A percentile compares a stretch with the other conserved stretches of the same genome.
These are phyloP conservation scores for Elongisporangium prolatum DNA, from an alignment of 352 stramenopile species.

Conservation along the genomic window DNA sequence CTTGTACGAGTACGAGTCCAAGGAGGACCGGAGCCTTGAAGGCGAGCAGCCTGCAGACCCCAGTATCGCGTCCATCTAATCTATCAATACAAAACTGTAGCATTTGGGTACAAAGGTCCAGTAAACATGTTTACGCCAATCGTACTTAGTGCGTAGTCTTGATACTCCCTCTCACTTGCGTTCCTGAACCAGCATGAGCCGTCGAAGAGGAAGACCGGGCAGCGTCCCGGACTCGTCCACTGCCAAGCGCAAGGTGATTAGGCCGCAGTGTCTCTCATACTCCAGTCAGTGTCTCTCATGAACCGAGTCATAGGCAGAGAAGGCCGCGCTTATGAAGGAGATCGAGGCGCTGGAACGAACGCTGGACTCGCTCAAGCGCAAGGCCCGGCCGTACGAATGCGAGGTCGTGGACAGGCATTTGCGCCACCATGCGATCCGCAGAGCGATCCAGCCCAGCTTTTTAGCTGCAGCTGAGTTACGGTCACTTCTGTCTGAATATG, in stretches of 20 bases:
- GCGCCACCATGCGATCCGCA: neutral
- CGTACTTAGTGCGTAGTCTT: neutral
- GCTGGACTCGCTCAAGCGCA: conserved; percentile 27
- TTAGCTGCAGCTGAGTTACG: neutral
- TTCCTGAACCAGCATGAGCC: neutral
- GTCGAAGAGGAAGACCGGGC: neutral
- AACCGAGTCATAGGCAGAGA: conserved; percentile 11
- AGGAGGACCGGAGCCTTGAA: neutral
- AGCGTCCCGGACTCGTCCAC: neutral
- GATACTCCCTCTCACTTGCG: neutral
- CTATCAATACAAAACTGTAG: no score
- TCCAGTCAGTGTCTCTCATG: neutral
- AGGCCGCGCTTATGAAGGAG: conserved; percentile 12
- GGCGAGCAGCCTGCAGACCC: neutral
- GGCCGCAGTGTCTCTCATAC: no score
- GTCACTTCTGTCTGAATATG: neutral
- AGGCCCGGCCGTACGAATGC: neutral
- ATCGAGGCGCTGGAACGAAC: conserved; percentile 10
- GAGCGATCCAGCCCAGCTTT: neutral
- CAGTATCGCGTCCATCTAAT: neutral
- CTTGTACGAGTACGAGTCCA: neutral
- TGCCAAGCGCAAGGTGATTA: neutral
- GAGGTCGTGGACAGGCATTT: neutral
- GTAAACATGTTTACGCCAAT: conserved; percentile 9
- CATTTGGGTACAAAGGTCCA: no score